Base-by-base conservation (phyloP, 108 stramenopile genomes). In the Skeletonema marinoi region DNA sequence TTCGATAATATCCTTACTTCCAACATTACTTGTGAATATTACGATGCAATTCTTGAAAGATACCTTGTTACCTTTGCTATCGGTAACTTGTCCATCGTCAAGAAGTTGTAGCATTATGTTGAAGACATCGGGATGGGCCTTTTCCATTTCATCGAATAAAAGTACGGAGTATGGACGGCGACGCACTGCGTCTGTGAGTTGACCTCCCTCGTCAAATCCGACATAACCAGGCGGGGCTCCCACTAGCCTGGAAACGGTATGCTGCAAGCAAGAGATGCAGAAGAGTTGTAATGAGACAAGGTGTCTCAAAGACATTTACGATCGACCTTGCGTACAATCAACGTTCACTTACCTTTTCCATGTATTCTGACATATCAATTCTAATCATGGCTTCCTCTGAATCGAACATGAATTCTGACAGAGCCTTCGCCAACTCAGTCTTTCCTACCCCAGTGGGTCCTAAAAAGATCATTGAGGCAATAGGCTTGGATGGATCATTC, bases 91-190 rank as follows among this genome's bases (percentile, higher is more conserved):
- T 8, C 99, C 99, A 77, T 99, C 99, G 77, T 99, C 99, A 7
- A 99, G 87, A 11, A 99, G 63, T 78, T 99, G 98, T 31, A 99
- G 73, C 88, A 99, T 94, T 13, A 99, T 73, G 82, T 98, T 98
- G 84, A 98, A 98, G 9, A 99, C 98, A 76, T 98, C 97, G 4
- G 92, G 89, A 67, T 99, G 99, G 3, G 99, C 99, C 87, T 99
- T 99, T 72, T 99, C 99, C 91, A 99, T 96, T 76, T 99, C 99
- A 67, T 99, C 99, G 61, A 99, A 97, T 16, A 99, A 75, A 19
- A 99, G 67, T 17, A 99, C 98, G 13, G 95, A 87, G 78, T 99
- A 99, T 4, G 99, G 99, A 31, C 94, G 90, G 32, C 98, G 91
- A 17, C 97, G 90, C 31, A 99, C 93, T 13, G 98, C 98, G 69